Base-by-base conservation (phyloP, 2,329 filamentous ascomycete genomes). In the Scleromitrula shiraiana region DNA sequence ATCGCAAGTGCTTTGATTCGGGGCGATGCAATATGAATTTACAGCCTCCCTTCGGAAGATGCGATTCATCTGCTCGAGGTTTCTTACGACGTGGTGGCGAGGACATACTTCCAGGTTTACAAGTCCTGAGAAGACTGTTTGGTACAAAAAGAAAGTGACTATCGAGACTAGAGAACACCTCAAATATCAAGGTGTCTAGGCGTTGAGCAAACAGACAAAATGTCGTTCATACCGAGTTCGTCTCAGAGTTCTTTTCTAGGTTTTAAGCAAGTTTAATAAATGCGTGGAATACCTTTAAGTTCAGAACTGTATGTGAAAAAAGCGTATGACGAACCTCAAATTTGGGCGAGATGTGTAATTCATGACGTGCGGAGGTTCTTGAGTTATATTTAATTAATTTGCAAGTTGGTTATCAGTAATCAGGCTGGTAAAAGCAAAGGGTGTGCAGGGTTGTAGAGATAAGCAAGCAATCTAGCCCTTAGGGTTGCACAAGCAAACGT, bases 1-100 rank as follows among this genome's bases (percentile, higher is more conserved):
- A 81, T 36, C 77, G 73, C 50, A 77, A 70, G 43, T 77, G 76
- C 55, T 74, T 76, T 60, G 77, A 68, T 56, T 77, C 75, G 5
- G 77, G 74, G 47, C 74, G 68, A 23, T 77, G 67, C 24, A 81
- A 62, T 52, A 81, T 79, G 56, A 76, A 80, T 51, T 76, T 74
- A 55, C 77, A 81, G 56, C 78, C 74, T 26, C 77, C 77, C 55
- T 72, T 69, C 12, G 77, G 77, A 19, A 81, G 68, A 41, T 68
- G 68, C 30, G 68, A 73, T 49, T 75, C 72, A 45, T 53, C 48
- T 15, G 43, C 48, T 48, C 52, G 52, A 27, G 57, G 53, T 53
- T 56, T 62, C 47, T 59, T 58, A 56, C 55, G 58, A 45, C 54
- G 60, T 26, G 56, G 59, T 43, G 59, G 58, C 41, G 57, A 56